phyloP scores from a whole-genome alignment of 345 rosid genomes.

The Barbarea vulgaris region DNA sequence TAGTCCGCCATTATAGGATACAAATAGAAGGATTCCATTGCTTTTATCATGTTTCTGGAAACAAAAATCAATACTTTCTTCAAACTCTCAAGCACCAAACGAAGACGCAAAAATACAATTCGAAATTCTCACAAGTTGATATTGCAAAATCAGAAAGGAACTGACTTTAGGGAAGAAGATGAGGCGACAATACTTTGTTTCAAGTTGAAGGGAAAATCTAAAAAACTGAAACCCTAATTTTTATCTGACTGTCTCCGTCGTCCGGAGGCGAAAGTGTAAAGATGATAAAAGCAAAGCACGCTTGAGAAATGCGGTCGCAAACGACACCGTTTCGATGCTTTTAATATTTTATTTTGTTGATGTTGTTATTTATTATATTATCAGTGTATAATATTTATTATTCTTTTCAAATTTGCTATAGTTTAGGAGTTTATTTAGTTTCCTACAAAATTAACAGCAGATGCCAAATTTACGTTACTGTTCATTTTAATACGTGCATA shows the following conservation, averaged over 20 bases:
- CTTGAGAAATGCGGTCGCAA: neutral
- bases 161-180: conserved; percentile 59
- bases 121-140: neutral
- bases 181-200: conserved; percentile 44
- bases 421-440: neutral
- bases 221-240: conserved; percentile 42
- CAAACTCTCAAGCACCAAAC: neutral
- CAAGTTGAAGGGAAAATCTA: conserved; percentile 38
- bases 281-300: neutral
- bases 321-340: conserved; percentile 10
- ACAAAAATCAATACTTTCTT: neutral
- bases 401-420: neutral
- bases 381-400: neutral
- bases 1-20: conserved; percentile 85
- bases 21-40: conserved; percentile 63
- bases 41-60: conserved; percentile 56
- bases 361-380: too few relatives aligned
- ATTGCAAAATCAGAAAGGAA: conserved; percentile 12
- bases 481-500: neutral
- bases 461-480: too few relatives aligned
- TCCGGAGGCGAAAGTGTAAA: conserved; percentile 4
- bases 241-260: conserved; percentile 10
- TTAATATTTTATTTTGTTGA: neutral
- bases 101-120: neutral
- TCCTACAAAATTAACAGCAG: neutral